Percentiles rank a stretch among this genome's conserved stretches.
Conservation (phyloP, 108 stramenopile species). For the Stephanodiscus minutulus region DNA sequence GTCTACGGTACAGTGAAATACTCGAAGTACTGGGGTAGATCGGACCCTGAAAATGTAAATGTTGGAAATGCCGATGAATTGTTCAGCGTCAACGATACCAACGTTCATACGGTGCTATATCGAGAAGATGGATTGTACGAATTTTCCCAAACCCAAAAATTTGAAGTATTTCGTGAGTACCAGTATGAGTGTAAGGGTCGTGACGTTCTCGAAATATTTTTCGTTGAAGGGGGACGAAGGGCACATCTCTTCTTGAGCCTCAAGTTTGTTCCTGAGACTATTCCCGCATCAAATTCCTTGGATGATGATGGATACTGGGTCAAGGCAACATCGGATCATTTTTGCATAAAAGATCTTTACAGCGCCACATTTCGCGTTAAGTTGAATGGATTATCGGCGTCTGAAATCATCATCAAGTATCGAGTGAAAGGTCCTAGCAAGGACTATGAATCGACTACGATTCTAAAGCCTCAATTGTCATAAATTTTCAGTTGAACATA, state of each 20-base stretch:
- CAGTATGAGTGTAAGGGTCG: slow-evolving; percentile 52
- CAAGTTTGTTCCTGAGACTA: slow-evolving; percentile 53
- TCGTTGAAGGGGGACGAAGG: slow-evolving; percentile 66
- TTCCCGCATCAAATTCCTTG: slow-evolving; percentile 10
- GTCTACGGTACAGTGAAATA: slow-evolving; percentile 47
- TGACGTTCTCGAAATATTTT: slow-evolving; percentile 62
- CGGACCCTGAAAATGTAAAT: not conserved
- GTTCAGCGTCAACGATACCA: not conserved
- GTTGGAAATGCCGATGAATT: slow-evolving; percentile 4
- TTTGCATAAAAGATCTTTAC: slow-evolving; percentile 79
- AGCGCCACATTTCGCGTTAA: slow-evolving; percentile 58
- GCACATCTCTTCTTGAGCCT: slow-evolving; percentile 69
- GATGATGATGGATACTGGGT: slow-evolving; percentile 48
- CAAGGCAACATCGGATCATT: slow-evolving; percentile 67
- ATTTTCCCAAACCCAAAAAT: slow-evolving; percentile 50
- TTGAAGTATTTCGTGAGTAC: slow-evolving; percentile 74
- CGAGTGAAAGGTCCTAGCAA: slow-evolving; percentile 70
- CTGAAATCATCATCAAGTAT: slow-evolving; percentile 64
- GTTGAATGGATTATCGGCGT: slow-evolving; percentile 61
- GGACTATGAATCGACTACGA: slow-evolving; percentile 73
- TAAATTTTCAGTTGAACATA: not conserved
- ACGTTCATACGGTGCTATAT: slow-evolving; percentile 47
- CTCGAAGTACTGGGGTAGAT: slow-evolving; percentile 32
- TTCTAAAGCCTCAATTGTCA: slow-evolving; percentile 46
- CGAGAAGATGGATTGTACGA: slow-evolving; percentile 71